Evolutionary conservation across 1,284 basidiomycete genomes (phyloP).

Genomic region (Farysia itapuensis): DNA sequence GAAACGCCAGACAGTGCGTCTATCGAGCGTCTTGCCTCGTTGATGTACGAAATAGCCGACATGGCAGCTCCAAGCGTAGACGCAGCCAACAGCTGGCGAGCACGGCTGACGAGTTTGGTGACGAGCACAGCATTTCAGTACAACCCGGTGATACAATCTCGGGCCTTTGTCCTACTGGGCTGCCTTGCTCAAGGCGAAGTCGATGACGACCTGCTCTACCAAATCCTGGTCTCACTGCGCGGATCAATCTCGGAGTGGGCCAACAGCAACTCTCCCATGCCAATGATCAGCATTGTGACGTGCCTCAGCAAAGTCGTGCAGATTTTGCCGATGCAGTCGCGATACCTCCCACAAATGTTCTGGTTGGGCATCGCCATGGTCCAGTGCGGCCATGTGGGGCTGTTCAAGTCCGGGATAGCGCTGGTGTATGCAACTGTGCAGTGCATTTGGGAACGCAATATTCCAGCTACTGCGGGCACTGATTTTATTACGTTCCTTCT

Average conservation of each 20-base stretch:
- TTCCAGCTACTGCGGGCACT: conserved; percentile 29
- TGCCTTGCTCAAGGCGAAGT: conserved; percentile 70
- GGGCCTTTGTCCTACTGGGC: conserved; percentile 83
- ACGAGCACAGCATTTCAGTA: conserved; percentile 89
- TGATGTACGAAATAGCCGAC: conserved; percentile 50
- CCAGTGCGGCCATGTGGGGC: conserved; percentile 49
- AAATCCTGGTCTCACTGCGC: conserved; percentile 74
- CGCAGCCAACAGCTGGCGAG: conserved; percentile 85
- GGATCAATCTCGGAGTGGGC: conserved; percentile 55
- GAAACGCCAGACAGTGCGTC: conserved; percentile 43
- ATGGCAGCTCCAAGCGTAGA: conserved; percentile 62
- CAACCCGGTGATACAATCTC: conserved; percentile 82
- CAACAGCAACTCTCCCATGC: conserved; percentile 42
- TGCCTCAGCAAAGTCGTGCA: conserved; percentile 55
- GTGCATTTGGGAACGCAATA: conserved; percentile 38
- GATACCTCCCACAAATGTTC: conserved; percentile 55
- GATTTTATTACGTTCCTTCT: conserved; percentile 44
- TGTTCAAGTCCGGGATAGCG: conserved; percentile 52
- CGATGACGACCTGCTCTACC: conserved; percentile 84
- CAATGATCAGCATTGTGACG: conserved; percentile 56
- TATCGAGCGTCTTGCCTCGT: conserved; percentile 45
- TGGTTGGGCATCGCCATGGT: conserved; percentile 54
- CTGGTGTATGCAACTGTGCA: conserved; percentile 44
- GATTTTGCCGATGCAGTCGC: conserved; percentile 45
- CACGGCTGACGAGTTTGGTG: conserved; percentile 89